Percentiles rank a stretch among this genome's conserved stretches.
phyloP scores from a whole-genome alignment of 352 stramenopile species.

The Globisporangium cederbergense region DNA sequence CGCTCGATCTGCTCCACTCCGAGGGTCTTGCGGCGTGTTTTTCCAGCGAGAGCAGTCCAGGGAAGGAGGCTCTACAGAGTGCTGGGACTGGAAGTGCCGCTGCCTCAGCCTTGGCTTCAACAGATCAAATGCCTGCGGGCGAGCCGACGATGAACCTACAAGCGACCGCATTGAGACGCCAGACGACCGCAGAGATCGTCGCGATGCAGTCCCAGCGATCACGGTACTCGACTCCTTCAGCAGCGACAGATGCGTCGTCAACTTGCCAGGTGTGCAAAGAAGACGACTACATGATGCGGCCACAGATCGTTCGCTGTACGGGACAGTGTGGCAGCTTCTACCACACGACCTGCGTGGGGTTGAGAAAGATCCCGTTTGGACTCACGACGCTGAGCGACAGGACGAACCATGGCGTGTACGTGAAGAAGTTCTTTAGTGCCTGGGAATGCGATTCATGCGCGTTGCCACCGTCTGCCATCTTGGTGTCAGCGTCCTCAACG shows the following conservation, averaged over 20 bases:
- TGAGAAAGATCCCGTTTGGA: conserved; percentile 80
- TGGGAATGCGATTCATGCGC: conserved; percentile 70
- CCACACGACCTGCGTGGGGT: conserved; percentile 71
- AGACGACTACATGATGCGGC: conserved; percentile 82
- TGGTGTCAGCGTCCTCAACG: background rate
- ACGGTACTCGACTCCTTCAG: conserved; percentile 40
- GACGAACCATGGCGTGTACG: conserved; percentile 73
- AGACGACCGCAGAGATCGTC: conserved; percentile 71
- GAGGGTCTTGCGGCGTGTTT: conserved; percentile 57
- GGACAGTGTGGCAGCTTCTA: conserved; percentile 51
- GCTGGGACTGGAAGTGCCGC: conserved; percentile 2
- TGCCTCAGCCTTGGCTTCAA: background rate
- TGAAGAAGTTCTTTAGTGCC: conserved; percentile 81
- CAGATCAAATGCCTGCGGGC: conserved; percentile 19
- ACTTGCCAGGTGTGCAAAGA: conserved; percentile 63
- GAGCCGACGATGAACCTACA: conserved; percentile 15
- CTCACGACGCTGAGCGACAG: conserved; percentile 80
- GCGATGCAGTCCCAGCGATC: conserved; percentile 65
- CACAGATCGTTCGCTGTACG: conserved; percentile 63
- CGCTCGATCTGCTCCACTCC: conserved; percentile 71
- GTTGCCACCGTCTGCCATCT: conserved; percentile 13
- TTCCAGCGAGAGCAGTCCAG: conserved; percentile 22
- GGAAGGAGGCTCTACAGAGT: conserved; percentile 10
- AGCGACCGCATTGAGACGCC: conserved; percentile 27
- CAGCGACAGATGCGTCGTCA: conserved; percentile 18